Evolutionary conservation across 352 stramenopile species (phyloP), one percentile per base, ranked within the genome.

Genomic region (Phytopythium kandeliae): DNA sequence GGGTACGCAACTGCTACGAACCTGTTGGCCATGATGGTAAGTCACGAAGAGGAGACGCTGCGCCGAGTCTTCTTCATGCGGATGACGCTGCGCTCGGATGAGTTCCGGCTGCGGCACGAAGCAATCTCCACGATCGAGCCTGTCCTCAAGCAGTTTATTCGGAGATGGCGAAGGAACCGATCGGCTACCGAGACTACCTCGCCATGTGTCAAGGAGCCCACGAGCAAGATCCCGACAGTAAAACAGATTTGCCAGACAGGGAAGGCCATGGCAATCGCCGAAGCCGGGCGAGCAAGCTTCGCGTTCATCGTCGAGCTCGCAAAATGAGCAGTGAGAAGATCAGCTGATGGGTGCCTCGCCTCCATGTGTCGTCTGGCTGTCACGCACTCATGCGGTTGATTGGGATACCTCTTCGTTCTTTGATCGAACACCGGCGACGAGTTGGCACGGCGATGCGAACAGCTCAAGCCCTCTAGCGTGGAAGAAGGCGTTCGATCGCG

Each of bases 381-480:
- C 31, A 6, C 31, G 31, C 5, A 12, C 12, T 46, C 22, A 46
- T n/a, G 17, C 40, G 24, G 17, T 46, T 3, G 40, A 21, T 31
- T n/a, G 40, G 5, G n/a, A 4, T 13, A 21, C 13, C 4, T 46
- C 24, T 31, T 46, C 40, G 26, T 63, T 50, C 6, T 44, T 59
- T 11, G 48, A 28, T 1, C 65, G 35, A 33, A 88, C 58, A n/a
- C 63, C 74, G 34, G 71, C 54, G 37, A 83, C 66, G 10, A 49
- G 43, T 51, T 79, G 58, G 19, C 78, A 92, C 3, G 83, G 73
- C 7, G 58, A 17, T 3, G 77, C 68, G 48, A 91, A 90, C 21
- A 76, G 46, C 52, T 94, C 80, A 11, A 94, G 58, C 3, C 76
- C 81, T 55, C 82, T 92, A 19, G 78, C 78, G 57, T 92, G 71